Percentiles rank a stretch among this genome's conserved stretches.
Conservation (phyloP, 1,284 basidiomycete species). For the Moniliella sp. region DNA sequence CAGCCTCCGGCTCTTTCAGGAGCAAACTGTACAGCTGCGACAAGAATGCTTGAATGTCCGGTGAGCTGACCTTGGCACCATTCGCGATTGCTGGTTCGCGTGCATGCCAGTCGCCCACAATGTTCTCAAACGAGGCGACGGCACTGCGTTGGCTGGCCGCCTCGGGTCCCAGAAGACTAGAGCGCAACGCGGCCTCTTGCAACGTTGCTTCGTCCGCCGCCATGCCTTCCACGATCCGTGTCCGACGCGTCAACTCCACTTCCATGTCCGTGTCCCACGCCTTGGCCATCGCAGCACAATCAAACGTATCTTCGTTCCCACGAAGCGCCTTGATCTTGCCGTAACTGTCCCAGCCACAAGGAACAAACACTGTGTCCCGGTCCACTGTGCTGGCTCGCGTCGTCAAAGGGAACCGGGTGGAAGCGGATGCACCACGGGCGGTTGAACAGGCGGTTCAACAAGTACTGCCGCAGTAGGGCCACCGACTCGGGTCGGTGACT, state of each 20-base stretch:
- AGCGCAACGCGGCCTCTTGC: slow-evolving; percentile 8
- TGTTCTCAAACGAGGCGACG: slow-evolving; percentile 20
- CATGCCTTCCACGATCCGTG: neutral
- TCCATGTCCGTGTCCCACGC: slow-evolving; percentile 40
- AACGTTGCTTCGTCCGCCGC: slow-evolving; percentile 1
- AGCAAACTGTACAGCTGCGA: slow-evolving; percentile 10
- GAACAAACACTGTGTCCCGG: slow-evolving; percentile 70
- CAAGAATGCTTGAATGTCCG: slow-evolving; percentile 5
- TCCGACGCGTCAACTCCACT: slow-evolving; percentile 9
- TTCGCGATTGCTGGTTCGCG: neutral
- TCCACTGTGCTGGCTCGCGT: slow-evolving; percentile 76
- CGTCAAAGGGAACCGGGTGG: slow-evolving; percentile 56
- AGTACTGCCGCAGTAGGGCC: slow-evolving; percentile 59
- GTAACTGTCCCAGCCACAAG: slow-evolving; percentile 91
- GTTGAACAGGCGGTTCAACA: slow-evolving; percentile 63
- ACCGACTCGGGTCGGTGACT: slow-evolving; percentile 53
- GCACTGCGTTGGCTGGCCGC: slow-evolving; percentile 15
- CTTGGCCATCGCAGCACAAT: slow-evolving; percentile 54
- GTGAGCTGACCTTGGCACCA: slow-evolving; percentile 1
- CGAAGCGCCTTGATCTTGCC: slow-evolving; percentile 76
- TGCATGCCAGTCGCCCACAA: slow-evolving; percentile 18
- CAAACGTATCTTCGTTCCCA: slow-evolving; percentile 52
- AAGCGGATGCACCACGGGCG: too few species aligned
- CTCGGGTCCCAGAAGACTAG: slow-evolving; percentile 2
- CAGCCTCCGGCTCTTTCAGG: slow-evolving; percentile 7